These are phyloP conservation scores for Pseudogymnoascus sp. DNA, from an alignment of 2,329 filamentous ascomycete genomes.

Conservation along the genomic window DNA sequence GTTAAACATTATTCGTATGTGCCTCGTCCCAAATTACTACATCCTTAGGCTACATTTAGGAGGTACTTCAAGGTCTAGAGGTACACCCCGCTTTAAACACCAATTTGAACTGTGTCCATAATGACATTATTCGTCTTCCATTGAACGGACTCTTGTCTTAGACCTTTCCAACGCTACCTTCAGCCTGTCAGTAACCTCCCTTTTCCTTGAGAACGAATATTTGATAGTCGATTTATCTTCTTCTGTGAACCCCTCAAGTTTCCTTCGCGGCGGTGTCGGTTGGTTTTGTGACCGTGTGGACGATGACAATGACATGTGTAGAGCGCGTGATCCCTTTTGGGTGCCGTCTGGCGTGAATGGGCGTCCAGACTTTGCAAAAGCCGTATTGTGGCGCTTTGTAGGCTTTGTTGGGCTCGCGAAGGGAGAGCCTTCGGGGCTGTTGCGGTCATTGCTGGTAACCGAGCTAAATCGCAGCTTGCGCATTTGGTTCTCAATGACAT, in stretches of 20 bases:
- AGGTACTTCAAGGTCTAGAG: not conserved
- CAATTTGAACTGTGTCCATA: not conserved
- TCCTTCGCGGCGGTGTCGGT: conserved; percentile 45
- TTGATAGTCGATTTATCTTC: conserved; percentile 51
- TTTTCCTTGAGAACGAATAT: conserved; percentile 45
- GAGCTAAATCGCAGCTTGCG: conserved; percentile 55
- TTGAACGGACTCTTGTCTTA: conserved; percentile 24
- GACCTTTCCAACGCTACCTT: conserved; percentile 27
- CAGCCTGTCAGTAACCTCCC: conserved; percentile 46
- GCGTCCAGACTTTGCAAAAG: conserved; percentile 23
- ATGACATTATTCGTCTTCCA: conserved; percentile 21
- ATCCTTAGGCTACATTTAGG: not conserved
- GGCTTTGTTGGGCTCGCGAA: conserved; percentile 27
- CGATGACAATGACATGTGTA: conserved; percentile 25
- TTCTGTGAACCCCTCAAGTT: conserved; percentile 52
- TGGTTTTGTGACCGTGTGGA: conserved; percentile 20
- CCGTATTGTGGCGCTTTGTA: conserved; percentile 19
- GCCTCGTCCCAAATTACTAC: not conserved
- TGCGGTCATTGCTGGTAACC: conserved; percentile 13
- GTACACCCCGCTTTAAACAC: not conserved
- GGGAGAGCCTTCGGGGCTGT: conserved; percentile 36
- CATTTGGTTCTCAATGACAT: conserved; percentile 82
- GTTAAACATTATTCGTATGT: not conserved
- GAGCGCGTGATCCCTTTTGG: conserved; percentile 19
- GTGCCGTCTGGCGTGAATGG: conserved; percentile 27